Base-by-base conservation (phyloP, 2,329 filamentous ascomycete genomes). In the Ceratocystiopsis brevicomis region DNA sequence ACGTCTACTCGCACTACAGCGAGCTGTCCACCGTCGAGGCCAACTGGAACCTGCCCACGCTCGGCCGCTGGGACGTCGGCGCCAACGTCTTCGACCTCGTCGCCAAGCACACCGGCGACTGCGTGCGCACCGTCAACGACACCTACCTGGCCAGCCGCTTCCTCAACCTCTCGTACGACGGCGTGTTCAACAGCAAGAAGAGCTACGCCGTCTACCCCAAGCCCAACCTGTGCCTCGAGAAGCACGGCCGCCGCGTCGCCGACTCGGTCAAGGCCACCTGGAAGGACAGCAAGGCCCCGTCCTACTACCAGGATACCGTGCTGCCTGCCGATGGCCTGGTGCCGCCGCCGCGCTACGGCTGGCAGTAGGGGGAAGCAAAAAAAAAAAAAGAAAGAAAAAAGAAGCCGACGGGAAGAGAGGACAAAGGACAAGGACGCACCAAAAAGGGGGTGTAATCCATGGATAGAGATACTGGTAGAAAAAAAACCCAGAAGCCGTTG, bases 1-100 rank as follows among this genome's bases (percentile, higher is more conserved):
- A 65, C 54, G 87, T 73, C 59, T 83, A 83, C 63, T 76, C 77
- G 57, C 79, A 83, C 62, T 83, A 82, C 65, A 78, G 72, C 10
- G 66, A 71, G 51, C 68, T 83, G 48, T 61, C 78, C n/a, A 75
- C 77, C 16, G 69, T 79, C 11, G 61, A 70, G 45, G 75, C 76
- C 45, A 84, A 83, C 66, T 83, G 78, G 77, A 67, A 64, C 49
- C 68, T 83, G 10, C 68, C 72, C 48, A 79, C 76, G 0, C 73
- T 84, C 3, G 79, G 78, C 12, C 74, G 79, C 46, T 82, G 70
- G 66, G 79, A 84, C 53, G 76, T 78, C 15, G 76, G 76, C 41
- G 78, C 78, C 54, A 83, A 83, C 54, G 70, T 83, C n/a, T 77
- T 74, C 56, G 53, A 67, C 25, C 45, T 72, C 18, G 75, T 82